A percentile compares a stretch with the other conserved stretches of the same genome.
Evolutionary conservation across 805 yeast genomes (phyloP).

Genomic region (Torulaspora franciscae): DNA sequence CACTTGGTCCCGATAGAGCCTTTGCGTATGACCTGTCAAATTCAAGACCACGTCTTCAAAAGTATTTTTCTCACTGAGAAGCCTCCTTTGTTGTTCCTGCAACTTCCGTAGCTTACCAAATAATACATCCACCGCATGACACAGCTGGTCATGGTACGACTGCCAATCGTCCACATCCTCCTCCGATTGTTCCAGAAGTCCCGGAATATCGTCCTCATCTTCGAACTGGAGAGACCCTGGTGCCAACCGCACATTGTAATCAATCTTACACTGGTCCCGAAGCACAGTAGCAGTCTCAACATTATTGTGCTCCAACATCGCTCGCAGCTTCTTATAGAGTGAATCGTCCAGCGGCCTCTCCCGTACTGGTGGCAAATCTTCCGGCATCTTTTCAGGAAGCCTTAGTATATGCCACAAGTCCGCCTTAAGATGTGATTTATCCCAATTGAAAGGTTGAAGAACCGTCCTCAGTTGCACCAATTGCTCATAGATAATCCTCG

Average conservation of each 20-base stretch:
- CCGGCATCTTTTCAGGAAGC: conserved; percentile 17
- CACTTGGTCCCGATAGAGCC: conserved; percentile 52
- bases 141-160: conserved; percentile 27
- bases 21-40: conserved; percentile 84
- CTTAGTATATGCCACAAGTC: conserved; percentile 28
- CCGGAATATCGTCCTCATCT: conserved; percentile 20
- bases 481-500: conserved; percentile 32
- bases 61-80: conserved; percentile 61
- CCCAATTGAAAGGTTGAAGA: conserved; percentile 30
- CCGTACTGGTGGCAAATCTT: not conserved
- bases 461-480: conserved; percentile 22
- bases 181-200: conserved; percentile 10
- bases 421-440: conserved; percentile 24
- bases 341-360: conserved; percentile 21
- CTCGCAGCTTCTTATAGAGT: conserved; percentile 14
- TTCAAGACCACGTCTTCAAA: conserved; percentile 87
- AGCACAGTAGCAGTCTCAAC: conserved; percentile 11
- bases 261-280: conserved; percentile 20
- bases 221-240: conserved; percentile 17
- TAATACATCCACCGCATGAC: conserved; percentile 27
- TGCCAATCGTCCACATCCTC: conserved; percentile 14
- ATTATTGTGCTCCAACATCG: conserved; percentile 6
- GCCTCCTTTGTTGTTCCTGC: conserved; percentile 40
- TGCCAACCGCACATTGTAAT: conserved; percentile 19
- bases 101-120: conserved; percentile 35